A percentile compares a stretch with the other conserved stretches of the same genome.
Evolutionary conservation across 805 yeast species (phyloP).

Genomic region (Wickerhamomyces xylosicus): DNA sequence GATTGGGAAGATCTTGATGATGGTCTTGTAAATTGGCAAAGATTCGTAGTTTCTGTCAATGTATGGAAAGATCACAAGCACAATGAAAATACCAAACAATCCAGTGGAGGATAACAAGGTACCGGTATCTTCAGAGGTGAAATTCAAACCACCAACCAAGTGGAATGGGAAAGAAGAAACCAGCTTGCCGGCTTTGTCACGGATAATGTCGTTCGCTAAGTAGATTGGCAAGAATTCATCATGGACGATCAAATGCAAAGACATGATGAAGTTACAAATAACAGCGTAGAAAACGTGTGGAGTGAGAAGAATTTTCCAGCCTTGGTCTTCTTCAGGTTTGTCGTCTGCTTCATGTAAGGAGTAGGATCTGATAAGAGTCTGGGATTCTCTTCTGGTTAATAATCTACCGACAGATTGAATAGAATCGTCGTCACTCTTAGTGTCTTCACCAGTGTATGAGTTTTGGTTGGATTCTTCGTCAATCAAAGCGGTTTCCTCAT

Average conservation of each 20-base stretch:
- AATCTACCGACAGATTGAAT: conserved; percentile 17
- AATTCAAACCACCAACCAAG: conserved; percentile 44
- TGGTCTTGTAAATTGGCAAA: conserved; percentile 3
- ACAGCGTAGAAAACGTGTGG: neutral
- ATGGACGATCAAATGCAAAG: conserved; percentile 4
- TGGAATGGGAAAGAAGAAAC: conserved; percentile 35
- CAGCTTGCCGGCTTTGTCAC: conserved; percentile 12
- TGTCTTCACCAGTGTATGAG: neutral
- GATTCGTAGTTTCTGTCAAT: conserved; percentile 4
- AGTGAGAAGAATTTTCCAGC: neutral
- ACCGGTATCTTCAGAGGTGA: conserved; percentile 36
- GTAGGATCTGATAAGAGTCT: conserved; percentile 22
- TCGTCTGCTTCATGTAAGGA: conserved; percentile 21
- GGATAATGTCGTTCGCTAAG: conserved; percentile 2
- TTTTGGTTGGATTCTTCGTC: neutral
- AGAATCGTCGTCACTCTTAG: conserved; percentile 11
- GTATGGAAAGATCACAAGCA: conserved; percentile 26
- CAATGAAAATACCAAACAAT: conserved; percentile 38
- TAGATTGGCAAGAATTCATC: conserved; percentile 8
- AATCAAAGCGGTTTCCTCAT: neutral
- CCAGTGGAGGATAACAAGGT: conserved; percentile 41
- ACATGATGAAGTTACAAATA: conserved; percentile 19
- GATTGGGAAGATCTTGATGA: conserved; percentile 2
- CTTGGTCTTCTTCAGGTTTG: neutral
- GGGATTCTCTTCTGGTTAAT: conserved; percentile 23